Conservation (phyloP, 306 rosid species). For the Corylus americana region DNA sequence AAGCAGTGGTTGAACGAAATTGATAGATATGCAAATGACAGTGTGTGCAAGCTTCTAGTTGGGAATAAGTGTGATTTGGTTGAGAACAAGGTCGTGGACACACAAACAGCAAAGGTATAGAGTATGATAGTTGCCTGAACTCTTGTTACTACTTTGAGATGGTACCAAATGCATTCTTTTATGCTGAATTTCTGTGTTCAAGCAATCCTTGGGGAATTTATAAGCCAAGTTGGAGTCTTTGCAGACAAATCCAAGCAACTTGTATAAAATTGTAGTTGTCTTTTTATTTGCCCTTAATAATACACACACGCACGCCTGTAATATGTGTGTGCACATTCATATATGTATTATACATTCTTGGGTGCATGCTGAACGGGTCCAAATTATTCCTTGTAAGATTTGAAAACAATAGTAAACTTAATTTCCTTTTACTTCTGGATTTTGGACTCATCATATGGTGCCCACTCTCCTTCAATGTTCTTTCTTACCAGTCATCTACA, state of each 20-base stretch:
- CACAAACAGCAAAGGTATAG: conserved; percentile 79
- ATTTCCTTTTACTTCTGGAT: background rate
- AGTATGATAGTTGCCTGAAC: conserved; percentile 2
- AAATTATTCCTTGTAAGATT: background rate
- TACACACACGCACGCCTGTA: background rate
- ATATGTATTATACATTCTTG: background rate
- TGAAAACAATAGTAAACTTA: background rate
- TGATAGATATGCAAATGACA: conserved; percentile 90
- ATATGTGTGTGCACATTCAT: background rate
- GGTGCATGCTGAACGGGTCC: background rate
- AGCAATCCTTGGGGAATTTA: conserved; percentile 5
- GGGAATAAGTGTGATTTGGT: conserved; percentile 90
- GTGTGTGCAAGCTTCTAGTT: conserved; percentile 91
- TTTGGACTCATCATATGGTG: background rate
- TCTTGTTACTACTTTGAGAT: background rate
- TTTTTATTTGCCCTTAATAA: background rate
- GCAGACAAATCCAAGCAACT: background rate
- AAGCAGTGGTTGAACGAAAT: conserved; percentile 97
- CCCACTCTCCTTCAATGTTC: background rate
- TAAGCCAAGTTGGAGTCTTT: background rate
- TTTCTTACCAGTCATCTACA: background rate
- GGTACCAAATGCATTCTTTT: background rate
- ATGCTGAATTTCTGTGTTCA: background rate
- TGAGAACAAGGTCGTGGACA: conserved; percentile 87
- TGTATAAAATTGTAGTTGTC: background rate